Percentiles rank a stretch among this genome's conserved stretches.
These are phyloP conservation scores for Dysphania ambrosioides DNA, from an alignment of 148 eudicot genomes.

Conservation along the genomic window DNA sequence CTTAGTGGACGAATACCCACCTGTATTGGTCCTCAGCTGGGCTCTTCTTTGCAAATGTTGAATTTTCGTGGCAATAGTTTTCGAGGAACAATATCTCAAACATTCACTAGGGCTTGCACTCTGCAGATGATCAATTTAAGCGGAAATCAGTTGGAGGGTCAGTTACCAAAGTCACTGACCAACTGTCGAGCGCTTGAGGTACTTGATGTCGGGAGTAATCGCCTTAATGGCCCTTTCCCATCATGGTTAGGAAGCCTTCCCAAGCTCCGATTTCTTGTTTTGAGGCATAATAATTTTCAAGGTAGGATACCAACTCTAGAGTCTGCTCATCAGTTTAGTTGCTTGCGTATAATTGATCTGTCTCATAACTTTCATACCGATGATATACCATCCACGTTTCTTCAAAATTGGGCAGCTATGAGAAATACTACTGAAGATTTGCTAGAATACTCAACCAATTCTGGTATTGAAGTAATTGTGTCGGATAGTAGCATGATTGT, in stretches of 20 bases:
- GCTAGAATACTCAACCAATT: not conserved
- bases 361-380: slow-evolving; percentile 36
- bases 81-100: not conserved
- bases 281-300: slow-evolving; percentile 29
- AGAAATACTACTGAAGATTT: not conserved
- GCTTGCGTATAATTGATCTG: slow-evolving; percentile 35
- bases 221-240: slow-evolving; percentile 36
- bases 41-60: not conserved
- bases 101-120: too few species aligned
- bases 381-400: slow-evolving; percentile 19
- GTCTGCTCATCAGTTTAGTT: not conserved
- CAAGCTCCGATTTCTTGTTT: slow-evolving; percentile 22
- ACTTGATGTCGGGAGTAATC: slow-evolving; percentile 34
- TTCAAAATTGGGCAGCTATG: slow-evolving; percentile 32
- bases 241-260: slow-evolving; percentile 36
- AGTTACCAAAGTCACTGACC: slow-evolving; percentile 23
- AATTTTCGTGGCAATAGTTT: not conserved
- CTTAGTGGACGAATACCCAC: not conserved
- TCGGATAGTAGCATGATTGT: too few species aligned
- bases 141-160: slow-evolving; percentile 12
- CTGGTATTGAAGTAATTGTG: too few species aligned
- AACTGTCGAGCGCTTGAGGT: slow-evolving; percentile 22
- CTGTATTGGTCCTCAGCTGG: not conserved
- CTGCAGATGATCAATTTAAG: not conserved
- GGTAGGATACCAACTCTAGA: too few species aligned